Evolutionary conservation across 2,329 filamentous ascomycete species (phyloP).

Genomic region (Diaporthe ampelina): DNA sequence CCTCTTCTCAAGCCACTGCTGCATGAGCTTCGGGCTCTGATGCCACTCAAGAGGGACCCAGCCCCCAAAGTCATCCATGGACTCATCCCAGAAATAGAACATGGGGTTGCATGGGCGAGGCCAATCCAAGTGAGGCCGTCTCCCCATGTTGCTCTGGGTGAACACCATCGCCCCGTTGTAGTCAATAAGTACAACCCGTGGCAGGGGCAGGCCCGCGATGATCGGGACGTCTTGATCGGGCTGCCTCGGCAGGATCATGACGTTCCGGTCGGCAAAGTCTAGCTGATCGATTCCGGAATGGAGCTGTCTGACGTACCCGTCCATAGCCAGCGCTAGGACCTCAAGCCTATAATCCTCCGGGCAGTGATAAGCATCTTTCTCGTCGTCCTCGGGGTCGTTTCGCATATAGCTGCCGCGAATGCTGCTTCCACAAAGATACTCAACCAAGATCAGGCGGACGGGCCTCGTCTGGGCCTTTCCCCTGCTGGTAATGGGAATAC

Average conservation of each 20-base stretch:
- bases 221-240: not conserved
- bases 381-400: not conserved
- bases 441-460: constrained; percentile 4
- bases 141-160: not conserved
- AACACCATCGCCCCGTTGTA: not conserved
- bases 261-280: constrained; percentile 7
- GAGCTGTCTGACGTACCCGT: constrained; percentile 7
- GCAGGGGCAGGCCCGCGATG: not conserved
- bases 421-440: not conserved
- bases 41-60: not conserved
- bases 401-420: not conserved
- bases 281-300: constrained; percentile 13
- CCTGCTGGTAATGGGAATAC: not conserved
- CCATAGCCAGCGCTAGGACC: constrained; percentile 17
- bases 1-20: not conserved
- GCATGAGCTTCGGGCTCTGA: not conserved
- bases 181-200: not conserved
- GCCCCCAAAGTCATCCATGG: not conserved
- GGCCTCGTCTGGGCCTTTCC: not conserved
- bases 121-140: not conserved
- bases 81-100: not conserved
- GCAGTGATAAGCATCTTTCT: not conserved
- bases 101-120: not conserved
- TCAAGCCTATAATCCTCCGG: constrained; percentile 4
- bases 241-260: not conserved